Evolutionary conservation across 1,284 basidiomycete species (phyloP).

Genomic region (Puccinia triticina): DNA sequence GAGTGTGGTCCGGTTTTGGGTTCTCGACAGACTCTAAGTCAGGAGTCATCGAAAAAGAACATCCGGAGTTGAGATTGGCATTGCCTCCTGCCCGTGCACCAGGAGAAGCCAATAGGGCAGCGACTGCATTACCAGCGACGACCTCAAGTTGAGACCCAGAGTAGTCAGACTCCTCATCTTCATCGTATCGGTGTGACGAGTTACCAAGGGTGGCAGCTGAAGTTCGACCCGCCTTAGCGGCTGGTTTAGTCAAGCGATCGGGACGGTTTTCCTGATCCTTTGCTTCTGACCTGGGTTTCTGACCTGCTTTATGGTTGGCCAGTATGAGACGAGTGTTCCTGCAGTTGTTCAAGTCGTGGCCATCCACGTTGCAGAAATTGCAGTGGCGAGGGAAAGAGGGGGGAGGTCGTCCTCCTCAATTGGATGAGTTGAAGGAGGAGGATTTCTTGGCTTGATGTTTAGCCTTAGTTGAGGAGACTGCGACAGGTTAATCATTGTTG

Average conservation of each 20-base stretch:
- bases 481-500: no score
- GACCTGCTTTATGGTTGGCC: not conserved
- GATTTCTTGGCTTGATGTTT: no score
- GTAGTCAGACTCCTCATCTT: not conserved
- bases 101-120: not conserved
- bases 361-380: conserved; percentile 4
- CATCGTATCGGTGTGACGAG: not conserved
- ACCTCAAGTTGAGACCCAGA: not conserved
- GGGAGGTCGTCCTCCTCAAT: no score
- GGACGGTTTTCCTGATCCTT: not conserved
- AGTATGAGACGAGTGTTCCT: not conserved
- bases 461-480: no score
- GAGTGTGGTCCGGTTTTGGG: not conserved
- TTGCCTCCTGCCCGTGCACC: not conserved
- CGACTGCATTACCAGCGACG: not conserved
- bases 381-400: not conserved
- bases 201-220: not conserved
- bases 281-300: not conserved
- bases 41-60: not conserved
- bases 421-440: no score
- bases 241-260: not conserved
- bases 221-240: not conserved
- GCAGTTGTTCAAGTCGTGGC: not conserved
- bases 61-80: not conserved
- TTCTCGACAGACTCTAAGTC: not conserved